phyloP scores from a whole-genome alignment of 192 early-diverging fungal genomes.

The Cetraspora pellucida region DNA sequence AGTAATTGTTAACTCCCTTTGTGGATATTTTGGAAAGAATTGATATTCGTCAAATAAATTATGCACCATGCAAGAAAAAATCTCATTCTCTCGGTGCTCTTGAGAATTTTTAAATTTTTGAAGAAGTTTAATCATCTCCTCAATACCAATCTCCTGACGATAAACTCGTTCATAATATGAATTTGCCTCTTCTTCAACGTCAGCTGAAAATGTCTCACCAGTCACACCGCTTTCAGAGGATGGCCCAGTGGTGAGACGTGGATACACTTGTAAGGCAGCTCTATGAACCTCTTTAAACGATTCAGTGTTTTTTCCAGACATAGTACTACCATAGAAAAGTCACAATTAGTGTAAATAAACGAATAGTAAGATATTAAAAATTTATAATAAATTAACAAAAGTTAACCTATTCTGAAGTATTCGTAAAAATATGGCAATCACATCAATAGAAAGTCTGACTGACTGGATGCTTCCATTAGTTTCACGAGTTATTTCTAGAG shows the following conservation, averaged over 20 bases:
- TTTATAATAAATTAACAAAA: background rate
- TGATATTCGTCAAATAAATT: constrained; percentile 96
- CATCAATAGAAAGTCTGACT: constrained; percentile 65
- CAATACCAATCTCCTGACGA: constrained; percentile 76
- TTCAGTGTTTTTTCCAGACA: constrained; percentile 66
- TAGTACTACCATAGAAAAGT: constrained; percentile 39
- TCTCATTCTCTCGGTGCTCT: constrained; percentile 74
- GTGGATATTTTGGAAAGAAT: constrained; percentile 93
- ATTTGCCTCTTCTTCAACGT: constrained; percentile 77
- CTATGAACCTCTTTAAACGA: constrained; percentile 60
- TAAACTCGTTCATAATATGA: constrained; percentile 78
- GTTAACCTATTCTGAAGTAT: constrained; percentile 61
- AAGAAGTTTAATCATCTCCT: constrained; percentile 83
- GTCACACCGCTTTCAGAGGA: constrained; percentile 51
- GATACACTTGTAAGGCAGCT: constrained; percentile 54
- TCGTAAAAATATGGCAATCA: constrained; percentile 67
- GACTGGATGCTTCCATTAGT: constrained; percentile 43
- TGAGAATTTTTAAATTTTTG: constrained; percentile 78
- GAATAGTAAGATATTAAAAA: background rate
- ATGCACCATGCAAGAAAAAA: constrained; percentile 88
- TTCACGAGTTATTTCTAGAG: constrained; percentile 49
- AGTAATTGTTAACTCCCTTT: constrained; percentile 87
- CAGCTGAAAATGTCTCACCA: constrained; percentile 62
- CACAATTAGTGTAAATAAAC: background rate
- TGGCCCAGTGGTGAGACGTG: constrained; percentile 47